These are phyloP conservation scores for Calocybe gangraenosa DNA, from an alignment of 768 basidiomycete species.

Conservation along the genomic window DNA sequence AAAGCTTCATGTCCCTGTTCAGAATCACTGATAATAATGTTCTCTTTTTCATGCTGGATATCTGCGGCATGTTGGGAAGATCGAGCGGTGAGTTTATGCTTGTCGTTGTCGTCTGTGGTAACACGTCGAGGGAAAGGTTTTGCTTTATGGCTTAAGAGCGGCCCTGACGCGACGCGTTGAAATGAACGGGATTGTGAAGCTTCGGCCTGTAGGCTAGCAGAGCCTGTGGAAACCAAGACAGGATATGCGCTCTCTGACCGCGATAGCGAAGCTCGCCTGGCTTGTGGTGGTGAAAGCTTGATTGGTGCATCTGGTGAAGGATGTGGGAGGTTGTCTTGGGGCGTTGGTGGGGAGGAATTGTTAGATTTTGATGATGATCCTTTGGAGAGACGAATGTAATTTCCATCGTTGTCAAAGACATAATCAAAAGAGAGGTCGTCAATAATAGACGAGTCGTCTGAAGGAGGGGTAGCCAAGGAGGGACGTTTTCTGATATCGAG, in stretches of 20 bases:
- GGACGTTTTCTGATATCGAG: slow-evolving; percentile 25
- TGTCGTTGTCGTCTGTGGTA: slow-evolving; percentile 33
- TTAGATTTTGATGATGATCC: slow-evolving; percentile 41
- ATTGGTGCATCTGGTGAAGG: slow-evolving; percentile 36
- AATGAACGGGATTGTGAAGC: slow-evolving; percentile 48
- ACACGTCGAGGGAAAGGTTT: slow-evolving; percentile 36
- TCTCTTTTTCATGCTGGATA: slow-evolving; percentile 45
- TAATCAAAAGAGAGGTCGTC: slow-evolving; percentile 69
- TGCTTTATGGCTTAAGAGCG: slow-evolving; percentile 33
- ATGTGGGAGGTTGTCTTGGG: slow-evolving; percentile 32
- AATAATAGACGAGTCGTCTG: slow-evolving; percentile 58
- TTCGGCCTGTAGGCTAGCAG: slow-evolving; percentile 16
- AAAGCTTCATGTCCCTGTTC: slow-evolving; percentile 29
- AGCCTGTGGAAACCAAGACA: slow-evolving; percentile 29
- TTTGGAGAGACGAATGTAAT: slow-evolving; percentile 54
- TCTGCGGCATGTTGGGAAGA: slow-evolving; percentile 17
- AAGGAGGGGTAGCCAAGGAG: slow-evolving; percentile 32
- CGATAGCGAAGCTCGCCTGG: slow-evolving; percentile 49
- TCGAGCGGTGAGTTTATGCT: slow-evolving; percentile 14
- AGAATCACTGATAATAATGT: slow-evolving; percentile 32
- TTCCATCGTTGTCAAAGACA: slow-evolving; percentile 49
- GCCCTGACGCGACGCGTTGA: slow-evolving; percentile 63
- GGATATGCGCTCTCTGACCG: slow-evolving; percentile 64
- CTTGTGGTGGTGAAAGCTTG: slow-evolving; percentile 35
- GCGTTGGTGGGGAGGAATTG: slow-evolving; percentile 42